Evolutionary conservation across 164 flowering plant genomes (phyloP).

Genomic region (Aristolochia fimbriata): DNA sequence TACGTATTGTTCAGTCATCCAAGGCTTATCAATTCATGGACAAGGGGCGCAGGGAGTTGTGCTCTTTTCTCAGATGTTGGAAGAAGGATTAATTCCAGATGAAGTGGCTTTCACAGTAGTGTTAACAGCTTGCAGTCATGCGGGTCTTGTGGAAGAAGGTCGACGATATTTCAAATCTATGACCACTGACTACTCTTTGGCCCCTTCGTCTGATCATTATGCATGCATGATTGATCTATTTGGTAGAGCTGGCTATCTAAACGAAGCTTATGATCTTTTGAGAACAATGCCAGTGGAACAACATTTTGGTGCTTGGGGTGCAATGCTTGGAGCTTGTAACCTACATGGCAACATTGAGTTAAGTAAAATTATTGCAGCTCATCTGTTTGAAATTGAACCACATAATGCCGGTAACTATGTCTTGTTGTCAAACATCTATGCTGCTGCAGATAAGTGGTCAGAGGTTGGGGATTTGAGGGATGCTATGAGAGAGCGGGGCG

Average conservation of each 20-base stretch:
- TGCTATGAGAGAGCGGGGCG: conserved; percentile 13
- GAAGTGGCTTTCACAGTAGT: conserved; percentile 10
- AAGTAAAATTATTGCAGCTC: conserved; percentile 11
- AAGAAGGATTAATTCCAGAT: conserved; percentile 9
- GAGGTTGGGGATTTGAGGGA: conserved; percentile 8
- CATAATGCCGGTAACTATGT: conserved; percentile 14
- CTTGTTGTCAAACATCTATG: conserved; percentile 13
- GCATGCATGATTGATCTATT: conserved; percentile 15
- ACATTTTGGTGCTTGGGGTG: conserved; percentile 15
- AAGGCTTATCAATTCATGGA: conserved; percentile 13
- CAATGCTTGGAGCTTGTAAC: conserved; percentile 13
- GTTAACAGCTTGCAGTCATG: conserved; percentile 10
- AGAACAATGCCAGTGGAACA: conserved; percentile 11
- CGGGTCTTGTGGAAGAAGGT: conserved; percentile 12
- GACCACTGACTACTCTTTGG: conserved; percentile 6
- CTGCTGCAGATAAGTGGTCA: conserved; percentile 12
- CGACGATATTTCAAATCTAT: conserved; percentile 9
- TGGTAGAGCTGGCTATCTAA: conserved; percentile 6
- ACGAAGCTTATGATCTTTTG: conserved; percentile 12
- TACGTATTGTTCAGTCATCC: conserved; percentile 10
- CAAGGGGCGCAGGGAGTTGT: conserved; percentile 8
- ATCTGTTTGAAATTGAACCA: conserved; percentile 11
- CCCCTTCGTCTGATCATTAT: conserved; percentile 12
- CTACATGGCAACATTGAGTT: conserved; percentile 10
- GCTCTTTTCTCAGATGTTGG: conserved; percentile 10